Evolutionary conservation across 345 rosid species (phyloP), one percentile per base, ranked within the genome.

Genomic region (Rhizophora mangle): DNA sequence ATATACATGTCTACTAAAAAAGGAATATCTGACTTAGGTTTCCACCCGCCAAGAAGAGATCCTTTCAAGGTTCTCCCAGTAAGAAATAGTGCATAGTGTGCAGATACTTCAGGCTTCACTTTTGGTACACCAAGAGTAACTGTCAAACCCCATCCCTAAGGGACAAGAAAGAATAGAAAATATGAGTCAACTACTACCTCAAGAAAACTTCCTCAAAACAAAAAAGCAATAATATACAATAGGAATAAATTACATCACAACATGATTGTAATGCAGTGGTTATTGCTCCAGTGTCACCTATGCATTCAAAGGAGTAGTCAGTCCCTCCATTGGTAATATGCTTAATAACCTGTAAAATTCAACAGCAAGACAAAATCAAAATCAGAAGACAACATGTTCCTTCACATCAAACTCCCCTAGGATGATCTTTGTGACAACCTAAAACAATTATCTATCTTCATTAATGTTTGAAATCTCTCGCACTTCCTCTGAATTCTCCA

Each of bases 91-190:
- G 86, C 89, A 10, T 88, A 94, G 51, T 94, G 98, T 53, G 96
- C 91, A 63, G 87, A 74, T 72, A 91, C 79, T 79, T 88, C 88
- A 21, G 90, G 97, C 60, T 87, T 94, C 67, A 30, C 77, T 82
- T 89, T 91, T 0, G 97, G 97, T 63, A 91, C 98, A 64, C 98
- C 98, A 43, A 91, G 92, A 39, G 96, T 91, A 69, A 94, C 84
- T 0, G 98, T 80, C 77, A 87, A 43, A 8, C 98, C 98, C 96
- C 97, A 94, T 75, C 98, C 98, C 97, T 91, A 68, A 49, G 16
- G 62, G 62, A 24, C 56, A 6, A 27, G 1, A 71, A 56, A 46
- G 31, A 30, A 37, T 31, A 15, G 46, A 62, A 62, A 58, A 27
- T n/a, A 26, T 62, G 20, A 68, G 49, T 63, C 59, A 39, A 55